Conservation (phyloP, 2,329 filamentous ascomycete genomes). For the Stagonosporopsis vannaccii region DNA sequence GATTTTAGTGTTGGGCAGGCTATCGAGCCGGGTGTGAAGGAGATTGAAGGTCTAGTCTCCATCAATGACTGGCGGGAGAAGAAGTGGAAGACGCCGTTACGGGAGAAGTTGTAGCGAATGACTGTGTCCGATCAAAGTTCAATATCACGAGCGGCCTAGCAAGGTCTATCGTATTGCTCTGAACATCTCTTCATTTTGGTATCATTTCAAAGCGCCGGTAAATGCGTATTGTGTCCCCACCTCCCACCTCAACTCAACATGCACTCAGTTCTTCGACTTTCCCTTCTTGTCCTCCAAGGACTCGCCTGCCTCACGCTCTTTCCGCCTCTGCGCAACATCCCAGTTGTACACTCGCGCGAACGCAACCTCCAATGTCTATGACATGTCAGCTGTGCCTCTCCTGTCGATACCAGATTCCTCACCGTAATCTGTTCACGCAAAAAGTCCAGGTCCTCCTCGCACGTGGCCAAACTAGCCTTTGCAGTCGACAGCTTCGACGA, state of each 20-base stretch:
- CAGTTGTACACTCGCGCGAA: slow-evolving; percentile 98
- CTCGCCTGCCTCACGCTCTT: slow-evolving; percentile 73
- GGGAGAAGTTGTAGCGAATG: slow-evolving; percentile 5
- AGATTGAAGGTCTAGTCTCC: slow-evolving; percentile 34
- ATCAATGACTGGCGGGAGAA: slow-evolving; percentile 36
- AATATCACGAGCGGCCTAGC: neutral
- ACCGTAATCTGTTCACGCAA: slow-evolving; percentile 96
- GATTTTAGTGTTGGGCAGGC: slow-evolving; percentile 38
- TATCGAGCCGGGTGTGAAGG: slow-evolving; percentile 28
- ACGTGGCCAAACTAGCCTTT: slow-evolving; percentile 80
- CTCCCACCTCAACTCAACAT: neutral
- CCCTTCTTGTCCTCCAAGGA: slow-evolving; percentile 53
- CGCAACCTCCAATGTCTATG: slow-evolving; percentile 91
- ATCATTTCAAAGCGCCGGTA: slow-evolving; percentile 10
- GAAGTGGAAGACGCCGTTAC: slow-evolving; percentile 34
- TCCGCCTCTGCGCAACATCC: slow-evolving; percentile 95
- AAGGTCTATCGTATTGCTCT: neutral
- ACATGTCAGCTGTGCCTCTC: slow-evolving; percentile 21
- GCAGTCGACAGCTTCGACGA: slow-evolving; percentile 79
- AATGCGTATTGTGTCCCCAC: slow-evolving; percentile 2
- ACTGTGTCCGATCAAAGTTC: neutral
- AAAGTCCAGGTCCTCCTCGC: slow-evolving; percentile 96
- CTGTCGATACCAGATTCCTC: neutral
- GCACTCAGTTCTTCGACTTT: slow-evolving; percentile 32
- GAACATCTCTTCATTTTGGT: slow-evolving; percentile 5